These are phyloP conservation scores for Calonectria pauciramosa DNA, from an alignment of 2,329 filamentous ascomycete genomes.

Conservation along the genomic window DNA sequence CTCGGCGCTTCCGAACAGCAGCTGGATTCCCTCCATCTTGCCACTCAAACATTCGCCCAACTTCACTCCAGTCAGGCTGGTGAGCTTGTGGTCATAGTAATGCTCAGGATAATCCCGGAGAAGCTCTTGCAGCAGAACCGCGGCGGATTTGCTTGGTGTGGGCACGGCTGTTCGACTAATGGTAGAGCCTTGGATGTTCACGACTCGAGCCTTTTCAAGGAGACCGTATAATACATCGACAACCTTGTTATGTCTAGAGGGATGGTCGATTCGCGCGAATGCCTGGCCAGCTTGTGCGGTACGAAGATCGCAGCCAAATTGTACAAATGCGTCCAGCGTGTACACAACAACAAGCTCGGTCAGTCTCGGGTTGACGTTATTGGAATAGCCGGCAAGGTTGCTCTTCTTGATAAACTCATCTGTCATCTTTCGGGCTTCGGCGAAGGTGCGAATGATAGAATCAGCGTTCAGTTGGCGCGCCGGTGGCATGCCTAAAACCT, in stretches of 20 bases:
- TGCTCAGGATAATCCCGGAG: background rate
- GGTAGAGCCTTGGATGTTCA: background rate
- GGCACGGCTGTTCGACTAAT: background rate
- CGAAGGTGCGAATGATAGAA: background rate
- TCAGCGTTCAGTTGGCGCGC: background rate
- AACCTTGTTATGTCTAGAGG: background rate
- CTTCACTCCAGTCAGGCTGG: background rate
- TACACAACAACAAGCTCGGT: background rate
- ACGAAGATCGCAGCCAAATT: background rate
- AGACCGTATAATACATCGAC: background rate
- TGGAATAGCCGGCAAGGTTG: background rate
- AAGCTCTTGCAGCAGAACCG: background rate
- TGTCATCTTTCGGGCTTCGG: background rate
- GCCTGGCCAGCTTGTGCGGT: background rate
- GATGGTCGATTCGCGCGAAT: background rate
- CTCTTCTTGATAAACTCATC: background rate
- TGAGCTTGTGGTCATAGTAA: background rate
- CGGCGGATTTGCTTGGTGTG: background rate
- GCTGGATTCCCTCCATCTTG: background rate
- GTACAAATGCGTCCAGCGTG: background rate
- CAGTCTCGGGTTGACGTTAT: background rate
- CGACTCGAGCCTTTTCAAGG: background rate
- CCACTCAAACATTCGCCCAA: background rate
- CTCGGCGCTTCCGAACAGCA: background rate
- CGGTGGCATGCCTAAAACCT: background rate